These are phyloP conservation scores for Datisca glomerata DNA, from an alignment of 306 rosid genomes.

Conservation along the genomic window DNA sequence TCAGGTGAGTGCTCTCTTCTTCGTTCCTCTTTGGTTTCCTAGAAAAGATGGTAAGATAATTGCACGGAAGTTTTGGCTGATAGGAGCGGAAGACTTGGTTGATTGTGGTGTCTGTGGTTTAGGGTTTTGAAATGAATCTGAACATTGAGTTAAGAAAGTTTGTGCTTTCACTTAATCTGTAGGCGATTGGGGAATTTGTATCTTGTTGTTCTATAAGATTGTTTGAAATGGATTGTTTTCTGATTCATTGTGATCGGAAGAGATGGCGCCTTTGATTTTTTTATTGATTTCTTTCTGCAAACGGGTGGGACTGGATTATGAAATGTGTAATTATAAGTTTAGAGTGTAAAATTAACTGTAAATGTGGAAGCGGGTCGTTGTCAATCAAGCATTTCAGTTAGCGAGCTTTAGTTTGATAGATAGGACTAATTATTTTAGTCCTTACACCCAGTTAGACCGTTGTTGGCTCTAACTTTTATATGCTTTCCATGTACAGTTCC, in stretches of 20 bases:
- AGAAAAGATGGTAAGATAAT: background rate
- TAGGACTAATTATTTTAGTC: too few relatives aligned
- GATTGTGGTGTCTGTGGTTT: background rate
- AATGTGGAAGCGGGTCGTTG: too few relatives aligned
- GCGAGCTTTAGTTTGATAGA: too few relatives aligned
- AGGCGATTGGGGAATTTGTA: background rate
- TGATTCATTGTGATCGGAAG: constrained; percentile 1
- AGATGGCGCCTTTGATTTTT: background rate
- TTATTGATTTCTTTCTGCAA: background rate
- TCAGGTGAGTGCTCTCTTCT: background rate
- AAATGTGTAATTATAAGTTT: too few relatives aligned
- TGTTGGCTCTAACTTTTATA: too few relatives aligned
- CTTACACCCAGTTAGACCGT: too few relatives aligned
- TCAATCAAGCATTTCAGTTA: too few relatives aligned
- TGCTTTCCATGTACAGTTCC: too few relatives aligned
- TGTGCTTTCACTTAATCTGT: background rate
- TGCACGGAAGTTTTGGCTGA: background rate
- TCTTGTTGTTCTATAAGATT: background rate
- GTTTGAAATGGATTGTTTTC: background rate
- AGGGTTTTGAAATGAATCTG: constrained; percentile 9
- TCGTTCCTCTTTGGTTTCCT: background rate
- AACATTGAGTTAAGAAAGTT: constrained; percentile 4
- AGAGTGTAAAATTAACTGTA: too few relatives aligned
- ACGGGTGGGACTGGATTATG: too few relatives aligned
- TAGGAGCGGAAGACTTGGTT: background rate